Evolutionary conservation across 2,329 filamentous ascomycete species (phyloP), one percentile per base, ranked within the genome.

Genomic region (Fusarium tanahbumbuense): DNA sequence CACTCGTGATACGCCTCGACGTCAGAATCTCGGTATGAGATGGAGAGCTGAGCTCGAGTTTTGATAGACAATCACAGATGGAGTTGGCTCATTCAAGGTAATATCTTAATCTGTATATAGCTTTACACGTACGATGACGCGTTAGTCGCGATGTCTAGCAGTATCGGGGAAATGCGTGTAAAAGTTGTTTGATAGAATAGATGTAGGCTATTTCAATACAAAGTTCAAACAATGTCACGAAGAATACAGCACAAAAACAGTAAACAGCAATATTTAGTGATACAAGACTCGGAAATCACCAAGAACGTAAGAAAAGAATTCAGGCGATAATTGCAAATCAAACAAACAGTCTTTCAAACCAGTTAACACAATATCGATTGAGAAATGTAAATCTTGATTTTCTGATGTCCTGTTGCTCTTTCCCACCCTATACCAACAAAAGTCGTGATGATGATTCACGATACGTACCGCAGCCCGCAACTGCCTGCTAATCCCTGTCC

Each of bases 401-500:
- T 10, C 18, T 41, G 23, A 22, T 22, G 32, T 11, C 7, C 7
- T 13, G 30, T 20, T 12, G 7, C 30, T 9, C 18, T 16, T 18
- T 22, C 49, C 37, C 42, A 69, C 67, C 67, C 67, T 69, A 69
- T 41, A 70, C 30, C 32, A 40, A 5, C 9, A 40, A n/a, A 54
- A 40, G 27, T 28, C 15, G 23, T 52, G 23, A 59, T 9, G 41
- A 25, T 25, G 18, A 46, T 28, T 20, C 12, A 15, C 15, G 11
- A 32, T 50, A 65, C 34, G 48, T 68, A 44, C 28, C n/a, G 40
- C 6, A 23, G 8, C 41, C 23, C 18, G 27, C 6, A 23, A 6
- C 41, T 55, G 30, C 53, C 41, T 60, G 49, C 16, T 52, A n/a
- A 42, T 37, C 55, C 48, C 52, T 49, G 44, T 34, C n/a, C 32